A percentile compares a stretch with the other conserved stretches of the same genome.
Evolutionary conservation across 75 land plant species (phyloP).

Genomic region (Sequoia sempervirens): DNA sequence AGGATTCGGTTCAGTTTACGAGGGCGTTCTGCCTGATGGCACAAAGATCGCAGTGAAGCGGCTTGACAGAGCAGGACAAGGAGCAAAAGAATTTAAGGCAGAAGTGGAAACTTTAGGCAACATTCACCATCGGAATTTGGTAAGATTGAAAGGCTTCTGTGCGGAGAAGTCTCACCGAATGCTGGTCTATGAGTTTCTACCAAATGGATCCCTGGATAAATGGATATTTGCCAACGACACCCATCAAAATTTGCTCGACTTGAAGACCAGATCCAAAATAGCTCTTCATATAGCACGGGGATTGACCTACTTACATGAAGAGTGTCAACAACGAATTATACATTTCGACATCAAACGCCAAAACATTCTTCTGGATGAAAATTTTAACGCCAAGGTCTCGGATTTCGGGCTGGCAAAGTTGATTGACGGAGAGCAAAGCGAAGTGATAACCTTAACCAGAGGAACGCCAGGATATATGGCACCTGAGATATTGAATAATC

Average conservation of each 20-base stretch:
- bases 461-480: constrained; percentile 7
- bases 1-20: constrained; percentile 16
- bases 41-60: constrained; percentile 11
- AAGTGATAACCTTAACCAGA: neutral
- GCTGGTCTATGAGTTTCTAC: neutral
- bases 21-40: constrained; percentile 9
- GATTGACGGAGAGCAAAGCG: neutral
- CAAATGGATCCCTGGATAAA: neutral
- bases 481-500: neutral
- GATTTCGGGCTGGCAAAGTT: constrained; percentile 31
- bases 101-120: constrained; percentile 9
- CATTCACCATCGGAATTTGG: constrained; percentile 17
- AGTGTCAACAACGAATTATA: constrained; percentile 14
- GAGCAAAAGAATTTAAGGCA: constrained; percentile 5
- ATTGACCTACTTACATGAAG: constrained; percentile 24
- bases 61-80: neutral
- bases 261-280: neutral
- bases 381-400: constrained; percentile 9
- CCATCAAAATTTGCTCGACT: neutral
- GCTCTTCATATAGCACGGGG: constrained; percentile 11
- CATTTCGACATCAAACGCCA: constrained; percentile 26
- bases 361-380: constrained; percentile 20
- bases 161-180: neutral
- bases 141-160: constrained; percentile 13
- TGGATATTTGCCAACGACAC: neutral